Conservation (phyloP, 2,329 filamentous ascomycete genomes). For the Orbilia oligospora region DNA sequence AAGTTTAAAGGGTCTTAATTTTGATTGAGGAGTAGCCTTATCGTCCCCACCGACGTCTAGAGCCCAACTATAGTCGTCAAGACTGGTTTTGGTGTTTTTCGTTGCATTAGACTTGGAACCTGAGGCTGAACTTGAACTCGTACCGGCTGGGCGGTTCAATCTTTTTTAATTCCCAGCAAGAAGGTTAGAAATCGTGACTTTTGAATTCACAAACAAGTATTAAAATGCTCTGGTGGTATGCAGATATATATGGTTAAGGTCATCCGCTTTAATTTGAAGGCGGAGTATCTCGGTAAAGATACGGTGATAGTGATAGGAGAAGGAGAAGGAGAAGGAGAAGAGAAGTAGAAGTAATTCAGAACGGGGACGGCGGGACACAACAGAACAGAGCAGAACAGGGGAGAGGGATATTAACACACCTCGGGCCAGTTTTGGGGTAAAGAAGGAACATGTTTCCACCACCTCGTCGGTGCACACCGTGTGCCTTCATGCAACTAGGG, state of each 20-base stretch:
- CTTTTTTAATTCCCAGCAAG: neutral
- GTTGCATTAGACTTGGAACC: constrained; percentile 25
- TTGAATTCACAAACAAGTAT: neutral
- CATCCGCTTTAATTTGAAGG: neutral
- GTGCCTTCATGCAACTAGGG: neutral
- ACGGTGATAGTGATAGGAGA: constrained; percentile 23
- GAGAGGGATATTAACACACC: constrained; percentile 3
- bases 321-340: neutral
- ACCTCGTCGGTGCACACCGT: neutral
- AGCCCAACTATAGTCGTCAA: constrained; percentile 28
- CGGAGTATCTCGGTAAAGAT: constrained; percentile 12
- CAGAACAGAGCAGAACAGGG: neutral
- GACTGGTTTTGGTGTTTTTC: constrained; percentile 3
- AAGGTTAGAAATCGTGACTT: neutral
- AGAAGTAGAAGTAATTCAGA: neutral
- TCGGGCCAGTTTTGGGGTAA: neutral
- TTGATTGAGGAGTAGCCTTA: neutral
- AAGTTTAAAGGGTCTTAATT: neutral
- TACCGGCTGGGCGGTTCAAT: neutral
- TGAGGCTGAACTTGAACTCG: constrained; percentile 30
- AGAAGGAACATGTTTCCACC: constrained; percentile 25
- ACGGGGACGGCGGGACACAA: neutral
- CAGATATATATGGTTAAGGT: neutral
- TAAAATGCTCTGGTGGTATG: neutral
- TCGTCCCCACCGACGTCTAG: constrained; percentile 26